These are phyloP conservation scores for Elongisporangium anandrum DNA, from an alignment of 352 stramenopile species.

Conservation along the genomic window DNA sequence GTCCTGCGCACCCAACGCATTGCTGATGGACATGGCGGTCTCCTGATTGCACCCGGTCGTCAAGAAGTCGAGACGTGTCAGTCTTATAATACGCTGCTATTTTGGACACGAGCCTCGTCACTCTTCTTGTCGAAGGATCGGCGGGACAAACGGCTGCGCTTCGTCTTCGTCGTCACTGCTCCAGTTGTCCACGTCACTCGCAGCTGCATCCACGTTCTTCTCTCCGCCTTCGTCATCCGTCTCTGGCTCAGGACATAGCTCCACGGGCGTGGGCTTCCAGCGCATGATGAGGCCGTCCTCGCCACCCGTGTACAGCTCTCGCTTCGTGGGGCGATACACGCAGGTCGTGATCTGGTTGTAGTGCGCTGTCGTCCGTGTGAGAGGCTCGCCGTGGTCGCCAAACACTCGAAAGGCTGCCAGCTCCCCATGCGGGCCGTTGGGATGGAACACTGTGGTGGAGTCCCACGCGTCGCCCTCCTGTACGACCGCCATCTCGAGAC, in stretches of 20 bases:
- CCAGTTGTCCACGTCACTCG: constrained; percentile 39
- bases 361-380: constrained; percentile 39
- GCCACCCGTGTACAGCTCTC: constrained; percentile 56
- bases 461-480: constrained; percentile 48
- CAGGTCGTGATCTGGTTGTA: constrained; percentile 60
- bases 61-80: neutral
- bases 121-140: constrained; percentile 48
- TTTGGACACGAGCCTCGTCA: constrained; percentile 1
- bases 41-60: neutral
- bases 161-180: constrained; percentile 43
- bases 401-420: constrained; percentile 50
- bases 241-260: constrained; percentile 16
- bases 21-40: neutral
- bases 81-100: constrained; percentile 2
- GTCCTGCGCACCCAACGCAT: constrained; percentile 28
- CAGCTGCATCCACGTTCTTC: constrained; percentile 11
- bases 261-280: constrained; percentile 36
- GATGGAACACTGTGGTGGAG: constrained; percentile 56
- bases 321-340: constrained; percentile 42
- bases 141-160: constrained; percentile 47
- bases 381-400: constrained; percentile 25
- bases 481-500: constrained; percentile 51
- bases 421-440: constrained; percentile 46
- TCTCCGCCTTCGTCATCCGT: constrained; percentile 7
- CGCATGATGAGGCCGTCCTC: constrained; percentile 72